Evolutionary conservation across 208 protist species (phyloP), one percentile per base, ranked within the genome.

Genomic region (Crithidia fasciculata): DNA sequence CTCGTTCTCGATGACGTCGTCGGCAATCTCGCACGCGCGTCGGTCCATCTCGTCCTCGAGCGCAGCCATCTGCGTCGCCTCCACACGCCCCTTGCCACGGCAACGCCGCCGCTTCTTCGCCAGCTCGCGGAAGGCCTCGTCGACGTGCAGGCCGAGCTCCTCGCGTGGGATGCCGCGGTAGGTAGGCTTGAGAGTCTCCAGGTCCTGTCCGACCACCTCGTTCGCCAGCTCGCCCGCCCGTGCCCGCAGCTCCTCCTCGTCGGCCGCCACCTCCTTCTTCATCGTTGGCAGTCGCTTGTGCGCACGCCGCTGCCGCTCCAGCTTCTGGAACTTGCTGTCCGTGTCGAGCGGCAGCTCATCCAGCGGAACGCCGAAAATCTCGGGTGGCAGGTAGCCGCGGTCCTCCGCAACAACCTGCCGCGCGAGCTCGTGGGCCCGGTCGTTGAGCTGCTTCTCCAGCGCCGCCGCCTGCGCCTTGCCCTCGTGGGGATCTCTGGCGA

Each of bases 1-100:
- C 69, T 94, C 88, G 57, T 84, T 72, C 15, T 83, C 78, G 37
- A 96, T 84, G 16, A 93, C 68, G 70, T 93, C 87, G 56, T 96
- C 85, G 54, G 85, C 88, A 58, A 96, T 93, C 77, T 95, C 83
- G 62, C 76, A 85, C 40, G 82, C 90, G 36, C 88, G 78, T 50
- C 69, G 71, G 70, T 96, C 81, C 82, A 96, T 92, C 47, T 87
- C 84, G 58, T 91, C 86, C 76, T 93, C 83, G 39, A 96, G 80
- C 68, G 80, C 80, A 0, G 76, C 75, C 76, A 91, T 82, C 40
- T 93, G 84, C 9, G 80, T 65, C 37, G 88, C 70, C 50, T 83
- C 72, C 50, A 87, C 81, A 36, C 69, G 58, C 10, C 78, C 79
- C 43, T 82, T 56, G 9, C 74, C 74, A 40, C 78, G 78, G 36